Percentiles rank a stretch among this genome's conserved stretches.
Evolutionary conservation across 768 basidiomycete genomes (phyloP).

Genomic region (Vararia minispora): DNA sequence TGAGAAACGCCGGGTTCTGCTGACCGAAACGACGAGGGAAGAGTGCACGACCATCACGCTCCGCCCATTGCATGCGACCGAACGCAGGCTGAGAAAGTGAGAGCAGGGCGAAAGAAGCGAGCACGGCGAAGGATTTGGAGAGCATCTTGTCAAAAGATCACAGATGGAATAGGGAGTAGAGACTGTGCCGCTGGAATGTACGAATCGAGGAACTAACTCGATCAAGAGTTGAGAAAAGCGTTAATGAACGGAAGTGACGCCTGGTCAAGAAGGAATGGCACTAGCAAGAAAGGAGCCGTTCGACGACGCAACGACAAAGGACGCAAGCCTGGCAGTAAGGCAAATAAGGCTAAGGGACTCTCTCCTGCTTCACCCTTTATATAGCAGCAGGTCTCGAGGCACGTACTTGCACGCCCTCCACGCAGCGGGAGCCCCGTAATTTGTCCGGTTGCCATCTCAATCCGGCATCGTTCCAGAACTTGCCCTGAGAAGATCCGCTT

Average conservation of each 20-base stretch:
- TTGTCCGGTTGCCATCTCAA: no score
- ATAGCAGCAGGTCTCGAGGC: neutral
- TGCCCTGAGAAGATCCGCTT: no score
- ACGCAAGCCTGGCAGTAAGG: slow-evolving; percentile 15
- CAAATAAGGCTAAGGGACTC: slow-evolving; percentile 5
- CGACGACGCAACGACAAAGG: slow-evolving; percentile 38
- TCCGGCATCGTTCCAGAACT: no score
- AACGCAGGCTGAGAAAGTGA: slow-evolving; percentile 11
- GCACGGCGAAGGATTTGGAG: slow-evolving; percentile 9
- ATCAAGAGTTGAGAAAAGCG: slow-evolving; percentile 16
- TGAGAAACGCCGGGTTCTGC: slow-evolving; percentile 36
- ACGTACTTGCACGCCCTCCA: no score
- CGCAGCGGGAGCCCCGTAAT: no score
- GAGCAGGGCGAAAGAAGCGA: slow-evolving; percentile 15
- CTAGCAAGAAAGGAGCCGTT: slow-evolving; percentile 26
- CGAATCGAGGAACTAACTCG: neutral
- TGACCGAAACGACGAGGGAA: slow-evolving; percentile 42
- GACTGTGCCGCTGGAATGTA: no score
- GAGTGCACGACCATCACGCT: slow-evolving; percentile 35
- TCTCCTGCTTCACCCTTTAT: no score
- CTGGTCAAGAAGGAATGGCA: slow-evolving; percentile 29
- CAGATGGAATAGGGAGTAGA: no score
- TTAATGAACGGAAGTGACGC: slow-evolving; percentile 23
- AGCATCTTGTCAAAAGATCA: slow-evolving; percentile 5
- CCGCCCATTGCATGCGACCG: slow-evolving; percentile 35